Evolutionary conservation across 108 stramenopile genomes (phyloP).

Genomic region (Pseudonitzschia multistriata): DNA sequence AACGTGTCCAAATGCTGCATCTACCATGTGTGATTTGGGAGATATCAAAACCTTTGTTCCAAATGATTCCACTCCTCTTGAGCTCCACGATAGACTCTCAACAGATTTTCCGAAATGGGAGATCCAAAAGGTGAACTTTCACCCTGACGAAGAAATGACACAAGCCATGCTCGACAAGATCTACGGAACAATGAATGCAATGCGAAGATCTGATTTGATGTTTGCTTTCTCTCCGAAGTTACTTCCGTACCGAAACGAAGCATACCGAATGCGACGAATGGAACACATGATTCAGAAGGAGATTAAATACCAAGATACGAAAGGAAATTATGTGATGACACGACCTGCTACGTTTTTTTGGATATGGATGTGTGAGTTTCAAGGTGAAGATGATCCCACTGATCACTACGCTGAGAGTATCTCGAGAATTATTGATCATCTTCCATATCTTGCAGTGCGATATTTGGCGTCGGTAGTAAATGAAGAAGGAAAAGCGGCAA

Average conservation of each 20-base stretch:
- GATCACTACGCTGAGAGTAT: constrained; percentile 39
- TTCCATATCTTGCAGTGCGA: constrained; percentile 25
- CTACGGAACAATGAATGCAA: constrained; percentile 23
- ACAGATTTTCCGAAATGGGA: constrained; percentile 61
- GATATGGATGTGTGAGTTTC: constrained; percentile 56
- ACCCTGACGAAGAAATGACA: constrained; percentile 19
- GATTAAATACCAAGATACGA: constrained; percentile 9
- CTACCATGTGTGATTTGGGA: constrained; percentile 37
- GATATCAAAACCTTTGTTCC: constrained; percentile 44
- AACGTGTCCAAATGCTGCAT: constrained; percentile 44
- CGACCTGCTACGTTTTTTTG: constrained; percentile 29
- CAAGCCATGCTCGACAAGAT: constrained; percentile 25
- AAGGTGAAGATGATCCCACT: constrained; percentile 14
- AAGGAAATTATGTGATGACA: constrained; percentile 5
- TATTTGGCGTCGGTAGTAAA: constrained; percentile 24
- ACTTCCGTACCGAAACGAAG: constrained; percentile 40
- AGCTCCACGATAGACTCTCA: constrained; percentile 45
- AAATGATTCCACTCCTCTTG: constrained; percentile 39
- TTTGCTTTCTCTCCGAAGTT: constrained; percentile 55
- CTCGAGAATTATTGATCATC: constrained; percentile 29
- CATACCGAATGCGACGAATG: constrained; percentile 35
- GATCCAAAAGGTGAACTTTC: constrained; percentile 22
- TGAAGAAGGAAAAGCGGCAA: constrained; percentile 23
- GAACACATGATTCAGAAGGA: constrained; percentile 32
- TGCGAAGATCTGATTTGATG: constrained; percentile 48